A percentile compares a stretch with the other conserved stretches of the same genome.
Evolutionary conservation across 1,284 basidiomycete genomes (phyloP).

Genomic region (Grifola frondosa): DNA sequence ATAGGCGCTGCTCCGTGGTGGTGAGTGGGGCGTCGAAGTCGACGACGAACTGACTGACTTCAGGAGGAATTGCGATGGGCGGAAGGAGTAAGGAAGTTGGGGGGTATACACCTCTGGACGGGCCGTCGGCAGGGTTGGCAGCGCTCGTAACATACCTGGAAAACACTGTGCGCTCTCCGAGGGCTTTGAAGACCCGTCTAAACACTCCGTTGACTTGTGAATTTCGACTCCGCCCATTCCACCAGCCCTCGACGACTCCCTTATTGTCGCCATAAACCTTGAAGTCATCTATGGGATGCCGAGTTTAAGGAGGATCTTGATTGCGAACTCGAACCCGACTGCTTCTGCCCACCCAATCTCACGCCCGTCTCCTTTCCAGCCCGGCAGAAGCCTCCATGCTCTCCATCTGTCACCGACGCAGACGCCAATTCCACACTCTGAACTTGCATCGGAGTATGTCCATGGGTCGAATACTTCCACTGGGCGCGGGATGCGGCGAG

Average conservation of each 20-base stretch:
- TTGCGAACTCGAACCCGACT: slow-evolving; percentile 38
- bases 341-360: slow-evolving; percentile 31
- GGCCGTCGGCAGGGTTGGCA: slow-evolving; percentile 41
- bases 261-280: slow-evolving; percentile 29
- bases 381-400: slow-evolving; percentile 35
- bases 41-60: slow-evolving; percentile 27
- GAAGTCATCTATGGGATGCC: slow-evolving; percentile 16
- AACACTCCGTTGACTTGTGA: slow-evolving; percentile 26
- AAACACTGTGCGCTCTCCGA: slow-evolving; percentile 4
- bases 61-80: slow-evolving; percentile 27
- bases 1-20: slow-evolving; percentile 5
- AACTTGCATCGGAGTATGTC: slow-evolving; percentile 46
- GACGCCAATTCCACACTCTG: slow-evolving; percentile 37
- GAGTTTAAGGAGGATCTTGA: slow-evolving; percentile 24
- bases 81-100: slow-evolving; percentile 31
- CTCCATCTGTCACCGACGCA: slow-evolving; percentile 34
- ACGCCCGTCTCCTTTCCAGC: slow-evolving; percentile 28
- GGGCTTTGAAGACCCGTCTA: slow-evolving; percentile 14
- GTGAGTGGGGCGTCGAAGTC: slow-evolving; percentile 25
- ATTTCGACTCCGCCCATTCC: slow-evolving; percentile 20
- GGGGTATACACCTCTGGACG: slow-evolving; percentile 37
- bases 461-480: slow-evolving; percentile 23
- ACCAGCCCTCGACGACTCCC: slow-evolving; percentile 30
- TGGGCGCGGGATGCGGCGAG: slow-evolving; percentile 30
- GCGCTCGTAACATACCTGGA: slow-evolving; percentile 26